These are phyloP conservation scores for Fusarium buharicum DNA, from an alignment of 2,329 filamentous ascomycete genomes.

Conservation along the genomic window DNA sequence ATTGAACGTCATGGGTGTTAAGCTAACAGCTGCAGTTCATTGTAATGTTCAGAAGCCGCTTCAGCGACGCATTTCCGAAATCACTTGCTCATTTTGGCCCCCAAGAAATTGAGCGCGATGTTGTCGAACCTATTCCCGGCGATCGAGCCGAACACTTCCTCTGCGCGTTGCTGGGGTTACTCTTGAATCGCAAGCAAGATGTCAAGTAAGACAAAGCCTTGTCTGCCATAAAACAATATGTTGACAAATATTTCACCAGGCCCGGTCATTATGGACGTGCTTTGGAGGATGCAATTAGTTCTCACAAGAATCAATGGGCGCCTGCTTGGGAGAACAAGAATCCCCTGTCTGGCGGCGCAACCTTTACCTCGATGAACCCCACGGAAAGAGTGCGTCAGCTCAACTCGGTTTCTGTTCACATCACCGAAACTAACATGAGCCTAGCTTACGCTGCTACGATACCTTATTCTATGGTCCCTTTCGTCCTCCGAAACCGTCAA, in stretches of 20 bases:
- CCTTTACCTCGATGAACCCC: slow-evolving; percentile 84
- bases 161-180: slow-evolving; percentile 86
- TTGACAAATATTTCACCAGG: slow-evolving; percentile 59
- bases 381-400: slow-evolving; percentile 75
- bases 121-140: slow-evolving; percentile 80
- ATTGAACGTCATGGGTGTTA: slow-evolving; percentile 45
- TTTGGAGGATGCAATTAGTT: slow-evolving; percentile 88
- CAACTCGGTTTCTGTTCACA: background rate
- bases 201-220: slow-evolving; percentile 79
- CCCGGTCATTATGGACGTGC: slow-evolving; percentile 92
- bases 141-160: slow-evolving; percentile 88
- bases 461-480: slow-evolving; percentile 87
- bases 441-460: slow-evolving; percentile 84
- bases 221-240: slow-evolving; percentile 1
- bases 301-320: slow-evolving; percentile 90
- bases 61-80: slow-evolving; percentile 87
- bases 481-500: slow-evolving; percentile 87
- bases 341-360: slow-evolving; percentile 81
- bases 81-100: slow-evolving; percentile 90
- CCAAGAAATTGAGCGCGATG: slow-evolving; percentile 91
- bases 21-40: slow-evolving; percentile 77
- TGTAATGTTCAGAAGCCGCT: slow-evolving; percentile 96
- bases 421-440: slow-evolving; percentile 23
- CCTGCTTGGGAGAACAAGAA: slow-evolving; percentile 83
- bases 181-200: slow-evolving; percentile 97